These are phyloP conservation scores for Stephania cephalantha DNA, from an alignment of 164 flowering plant species.

Conservation along the genomic window DNA sequence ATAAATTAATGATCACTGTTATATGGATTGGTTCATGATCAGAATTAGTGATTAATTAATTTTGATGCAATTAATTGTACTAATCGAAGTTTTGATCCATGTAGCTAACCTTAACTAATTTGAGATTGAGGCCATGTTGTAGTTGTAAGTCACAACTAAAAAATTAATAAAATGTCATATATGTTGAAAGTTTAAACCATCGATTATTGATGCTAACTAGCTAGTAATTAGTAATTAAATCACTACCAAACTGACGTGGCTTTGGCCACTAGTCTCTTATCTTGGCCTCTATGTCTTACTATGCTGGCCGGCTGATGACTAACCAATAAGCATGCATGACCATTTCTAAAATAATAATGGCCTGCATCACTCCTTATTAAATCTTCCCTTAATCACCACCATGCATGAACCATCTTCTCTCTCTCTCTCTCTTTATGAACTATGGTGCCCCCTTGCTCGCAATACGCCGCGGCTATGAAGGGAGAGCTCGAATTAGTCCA, in stretches of 20 bases:
- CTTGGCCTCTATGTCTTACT: slow-evolving; percentile 30
- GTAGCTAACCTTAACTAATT: no score
- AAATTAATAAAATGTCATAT: no score
- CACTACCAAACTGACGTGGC: slow-evolving; percentile 28
- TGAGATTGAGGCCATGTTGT: no score
- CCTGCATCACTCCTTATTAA: slow-evolving; percentile 14
- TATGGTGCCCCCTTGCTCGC: background rate
- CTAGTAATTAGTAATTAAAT: slow-evolving; percentile 10
- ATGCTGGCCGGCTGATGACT: slow-evolving; percentile 30
- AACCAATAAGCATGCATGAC: slow-evolving; percentile 17
- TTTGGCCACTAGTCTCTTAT: slow-evolving; percentile 21
- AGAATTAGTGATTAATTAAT: no score
- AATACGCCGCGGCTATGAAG: slow-evolving; percentile 18
- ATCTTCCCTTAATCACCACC: background rate
- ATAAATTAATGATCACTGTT: no score
- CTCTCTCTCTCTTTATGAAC: background rate
- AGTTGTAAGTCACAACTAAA: no score
- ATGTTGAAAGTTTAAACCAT: no score
- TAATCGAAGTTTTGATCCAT: no score
- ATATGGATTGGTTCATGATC: no score
- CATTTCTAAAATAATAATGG: slow-evolving; percentile 23
- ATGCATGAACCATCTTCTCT: background rate
- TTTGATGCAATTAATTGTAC: no score
- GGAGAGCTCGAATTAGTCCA: slow-evolving; percentile 37
- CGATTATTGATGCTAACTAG: no score